phyloP scores from a whole-genome alignment of 1,284 basidiomycete genomes.

The Ceratobasidium sp. region DNA sequence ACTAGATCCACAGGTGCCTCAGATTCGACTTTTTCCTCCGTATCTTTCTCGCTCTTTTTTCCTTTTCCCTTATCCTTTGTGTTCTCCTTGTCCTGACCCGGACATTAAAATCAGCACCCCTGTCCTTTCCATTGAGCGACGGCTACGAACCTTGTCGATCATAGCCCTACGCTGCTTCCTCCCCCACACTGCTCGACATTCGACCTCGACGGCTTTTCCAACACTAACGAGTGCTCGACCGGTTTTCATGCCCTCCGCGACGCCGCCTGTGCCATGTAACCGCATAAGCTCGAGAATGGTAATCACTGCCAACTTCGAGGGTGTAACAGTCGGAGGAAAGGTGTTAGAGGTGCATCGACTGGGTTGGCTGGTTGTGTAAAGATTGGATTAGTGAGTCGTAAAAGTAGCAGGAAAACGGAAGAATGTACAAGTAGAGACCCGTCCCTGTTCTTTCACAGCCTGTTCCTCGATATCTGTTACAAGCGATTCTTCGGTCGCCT shows the following conservation, averaged over 20 bases:
- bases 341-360: conserved; percentile 50
- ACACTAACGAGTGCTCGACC: conserved; percentile 83
- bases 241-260: conserved; percentile 89
- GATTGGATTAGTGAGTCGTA: background rate
- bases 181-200: conserved; percentile 69
- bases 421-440: background rate
- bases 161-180: conserved; percentile 14
- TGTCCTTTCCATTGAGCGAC: too few species aligned
- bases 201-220: conserved; percentile 86
- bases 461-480: conserved; percentile 65
- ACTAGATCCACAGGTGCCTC: background rate
- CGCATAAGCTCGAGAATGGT: conserved; percentile 92
- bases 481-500: conserved; percentile 65
- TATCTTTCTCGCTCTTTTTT: too few species aligned
- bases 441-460: conserved; percentile 51
- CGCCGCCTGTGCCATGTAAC: conserved; percentile 77
- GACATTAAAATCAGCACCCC: too few species aligned
- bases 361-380: conserved; percentile 18
- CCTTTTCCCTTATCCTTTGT: too few species aligned
- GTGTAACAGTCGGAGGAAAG: conserved; percentile 81
- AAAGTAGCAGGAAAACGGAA: background rate
- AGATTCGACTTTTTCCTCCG: background rate
- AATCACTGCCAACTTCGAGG: conserved; percentile 85
- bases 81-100: too few species aligned
- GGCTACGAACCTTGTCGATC: background rate